Percentiles rank a stretch among this genome's conserved stretches.
These are phyloP conservation scores for Tuber aestivum DNA, from an alignment of 495 filamentous ascomycete species.

Conservation along the genomic window DNA sequence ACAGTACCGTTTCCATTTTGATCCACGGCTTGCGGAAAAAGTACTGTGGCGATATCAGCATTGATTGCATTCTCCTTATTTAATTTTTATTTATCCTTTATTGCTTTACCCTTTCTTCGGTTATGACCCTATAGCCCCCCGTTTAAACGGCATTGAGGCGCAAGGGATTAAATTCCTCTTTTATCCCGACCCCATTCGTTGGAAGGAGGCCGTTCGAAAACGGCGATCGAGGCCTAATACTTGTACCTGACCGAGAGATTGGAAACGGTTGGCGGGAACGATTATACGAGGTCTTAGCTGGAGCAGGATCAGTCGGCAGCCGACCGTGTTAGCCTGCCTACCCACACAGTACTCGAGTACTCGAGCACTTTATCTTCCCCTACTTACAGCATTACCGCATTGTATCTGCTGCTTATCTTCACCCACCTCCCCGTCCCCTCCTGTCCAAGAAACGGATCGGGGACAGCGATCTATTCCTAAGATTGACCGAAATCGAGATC, in stretches of 20 bases:
- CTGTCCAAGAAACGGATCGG: slow-evolving; percentile 11
- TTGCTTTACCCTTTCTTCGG: not conserved
- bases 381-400: not conserved
- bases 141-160: not conserved
- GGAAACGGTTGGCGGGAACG: not conserved
- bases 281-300: not conserved
- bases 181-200: not conserved
- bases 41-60: not conserved
- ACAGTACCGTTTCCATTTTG: not conserved
- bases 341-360: no score
- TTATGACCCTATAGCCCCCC: not conserved
- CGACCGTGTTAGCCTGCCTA: not conserved
- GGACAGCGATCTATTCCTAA: slow-evolving; percentile 23
- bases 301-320: not conserved
- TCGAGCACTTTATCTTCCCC: not conserved
- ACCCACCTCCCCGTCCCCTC: not conserved
- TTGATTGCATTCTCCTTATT: not conserved
- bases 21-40: not conserved
- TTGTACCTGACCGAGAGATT: not conserved
- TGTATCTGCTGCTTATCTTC: slow-evolving; percentile 19
- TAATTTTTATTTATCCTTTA: not conserved
- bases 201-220: not conserved
- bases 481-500: slow-evolving; percentile 27
- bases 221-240: not conserved
- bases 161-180: not conserved